Conservation (phyloP, 2,329 filamentous ascomycete species). For the Cercospora canescens region DNA sequence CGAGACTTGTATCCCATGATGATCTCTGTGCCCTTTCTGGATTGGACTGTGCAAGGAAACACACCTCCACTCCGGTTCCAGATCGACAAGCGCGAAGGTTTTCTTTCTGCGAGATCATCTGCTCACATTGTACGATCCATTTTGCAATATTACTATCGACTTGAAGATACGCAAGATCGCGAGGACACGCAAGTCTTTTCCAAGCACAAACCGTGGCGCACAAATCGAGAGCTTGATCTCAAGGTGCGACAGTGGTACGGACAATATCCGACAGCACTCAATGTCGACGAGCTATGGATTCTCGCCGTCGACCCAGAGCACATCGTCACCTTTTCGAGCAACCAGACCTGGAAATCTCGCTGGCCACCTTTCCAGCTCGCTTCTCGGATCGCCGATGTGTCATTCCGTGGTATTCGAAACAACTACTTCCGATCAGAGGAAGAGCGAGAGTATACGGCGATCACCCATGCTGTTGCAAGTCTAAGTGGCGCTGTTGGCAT, state of each 20-base stretch:
- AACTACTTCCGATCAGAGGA: constrained; percentile 37
- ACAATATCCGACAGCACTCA: constrained; percentile 42
- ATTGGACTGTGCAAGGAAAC: constrained; percentile 43
- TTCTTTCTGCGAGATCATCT: constrained; percentile 39
- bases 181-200: constrained; percentile 43
- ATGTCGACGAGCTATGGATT: constrained; percentile 48
- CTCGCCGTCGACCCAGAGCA: constrained; percentile 43
- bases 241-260: constrained; percentile 47
- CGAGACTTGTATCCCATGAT: constrained; percentile 36
- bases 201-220: constrained; percentile 45
- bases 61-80: constrained; percentile 44
- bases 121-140: constrained; percentile 44
- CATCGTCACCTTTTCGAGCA: constrained; percentile 45
- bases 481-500: constrained; percentile 45
- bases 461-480: constrained; percentile 40
- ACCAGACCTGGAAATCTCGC: constrained; percentile 46
- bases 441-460: constrained; percentile 39
- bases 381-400: constrained; percentile 42
- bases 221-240: constrained; percentile 43
- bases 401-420: constrained; percentile 44
- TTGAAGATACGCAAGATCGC: constrained; percentile 46
- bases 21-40: constrained; percentile 44
- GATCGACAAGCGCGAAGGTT: constrained; percentile 44
- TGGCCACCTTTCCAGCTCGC: constrained; percentile 45
- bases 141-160: constrained; percentile 45